Conservation (phyloP, 768 basidiomycete species). For the Tephrocybe sp. region DNA sequence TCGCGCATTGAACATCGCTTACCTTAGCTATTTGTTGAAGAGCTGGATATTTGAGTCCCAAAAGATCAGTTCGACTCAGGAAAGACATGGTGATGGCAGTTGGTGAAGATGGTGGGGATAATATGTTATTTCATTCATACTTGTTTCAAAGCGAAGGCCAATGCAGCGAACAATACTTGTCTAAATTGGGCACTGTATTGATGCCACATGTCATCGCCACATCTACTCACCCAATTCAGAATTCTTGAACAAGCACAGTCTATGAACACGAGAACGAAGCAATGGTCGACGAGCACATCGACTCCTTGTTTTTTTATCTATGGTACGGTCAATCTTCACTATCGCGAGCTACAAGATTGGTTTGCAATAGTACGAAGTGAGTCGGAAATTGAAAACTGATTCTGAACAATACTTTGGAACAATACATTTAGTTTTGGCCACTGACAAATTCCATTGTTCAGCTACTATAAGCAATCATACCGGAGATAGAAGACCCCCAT, state of each 20-base stretch:
- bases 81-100: background rate
- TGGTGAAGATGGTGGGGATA: background rate
- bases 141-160: background rate
- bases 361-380: too few relatives aligned
- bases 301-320: too few relatives aligned
- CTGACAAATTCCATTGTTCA: conserved; percentile 7
- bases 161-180: conserved; percentile 12
- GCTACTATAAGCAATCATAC: background rate
- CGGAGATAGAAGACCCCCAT: background rate
- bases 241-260: too few relatives aligned
- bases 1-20: background rate
- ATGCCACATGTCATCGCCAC: too few relatives aligned
- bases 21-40: conserved; percentile 23
- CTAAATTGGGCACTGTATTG: background rate
- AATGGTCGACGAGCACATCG: too few relatives aligned
- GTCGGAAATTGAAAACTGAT: too few relatives aligned
- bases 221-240: too few relatives aligned
- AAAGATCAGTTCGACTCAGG: conserved; percentile 11
- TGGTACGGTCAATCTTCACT: too few relatives aligned
- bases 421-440: background rate
- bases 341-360: too few relatives aligned
- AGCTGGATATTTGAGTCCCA: conserved; percentile 13
- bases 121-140: background rate
- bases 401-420: too few relatives aligned
- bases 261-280: too few relatives aligned